A percentile compares a stretch with the other conserved stretches of the same genome.
These are phyloP conservation scores for Colletotrichum lentis DNA, from an alignment of 2,329 filamentous ascomycete species.

Conservation along the genomic window DNA sequence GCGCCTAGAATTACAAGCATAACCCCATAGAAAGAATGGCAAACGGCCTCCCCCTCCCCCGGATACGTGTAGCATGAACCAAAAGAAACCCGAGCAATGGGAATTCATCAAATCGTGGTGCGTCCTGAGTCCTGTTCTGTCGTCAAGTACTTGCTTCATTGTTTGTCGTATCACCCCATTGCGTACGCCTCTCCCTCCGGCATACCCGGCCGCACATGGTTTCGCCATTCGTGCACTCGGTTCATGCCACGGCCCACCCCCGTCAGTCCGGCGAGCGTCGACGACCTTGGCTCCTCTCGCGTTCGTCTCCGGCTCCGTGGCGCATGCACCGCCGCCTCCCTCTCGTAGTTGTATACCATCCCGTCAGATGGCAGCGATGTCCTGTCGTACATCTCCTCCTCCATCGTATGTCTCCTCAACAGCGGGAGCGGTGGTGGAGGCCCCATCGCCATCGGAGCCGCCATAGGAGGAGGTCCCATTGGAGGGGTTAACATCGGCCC, in stretches of 20 bases:
- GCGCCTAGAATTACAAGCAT: constrained; percentile 28
- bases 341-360: constrained; percentile 46
- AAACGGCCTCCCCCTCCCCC: background rate
- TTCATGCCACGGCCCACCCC: constrained; percentile 56
- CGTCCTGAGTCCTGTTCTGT: constrained; percentile 17
- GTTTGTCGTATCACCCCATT: constrained; percentile 25
- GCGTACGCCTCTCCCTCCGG: constrained; percentile 46
- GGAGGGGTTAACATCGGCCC: constrained; percentile 38
- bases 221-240: constrained; percentile 59
- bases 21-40: constrained; percentile 16
- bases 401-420: constrained; percentile 52
- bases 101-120: constrained; percentile 20
- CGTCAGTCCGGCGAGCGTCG: constrained; percentile 58
- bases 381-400: constrained; percentile 52
- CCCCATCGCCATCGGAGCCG: constrained; percentile 30
- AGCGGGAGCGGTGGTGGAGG: constrained; percentile 44
- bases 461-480: constrained; percentile 22
- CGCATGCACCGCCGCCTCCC: constrained; percentile 45
- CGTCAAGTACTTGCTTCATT: background rate
- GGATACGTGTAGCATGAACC: constrained; percentile 14
- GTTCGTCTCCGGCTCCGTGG: constrained; percentile 43
- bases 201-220: constrained; percentile 56
- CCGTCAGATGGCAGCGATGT: constrained; percentile 45
- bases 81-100: constrained; percentile 10
- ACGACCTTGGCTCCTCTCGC: constrained; percentile 48